phyloP scores from a whole-genome alignment of 2,329 filamentous ascomycete genomes.

The Teratosphaeria nubilosa region DNA sequence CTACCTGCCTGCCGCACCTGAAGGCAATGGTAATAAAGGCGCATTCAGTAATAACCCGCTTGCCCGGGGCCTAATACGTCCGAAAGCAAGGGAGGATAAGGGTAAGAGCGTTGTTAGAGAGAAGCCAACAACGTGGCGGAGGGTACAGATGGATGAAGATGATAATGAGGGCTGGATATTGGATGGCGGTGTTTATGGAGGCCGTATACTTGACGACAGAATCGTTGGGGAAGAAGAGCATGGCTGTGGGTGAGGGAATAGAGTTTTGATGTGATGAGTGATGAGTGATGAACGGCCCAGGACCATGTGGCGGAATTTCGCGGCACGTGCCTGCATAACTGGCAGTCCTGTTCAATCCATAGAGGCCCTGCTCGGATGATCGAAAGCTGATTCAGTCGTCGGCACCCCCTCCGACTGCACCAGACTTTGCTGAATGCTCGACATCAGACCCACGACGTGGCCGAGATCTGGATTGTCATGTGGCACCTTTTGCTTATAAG shows the following conservation, averaged over 20 bases:
- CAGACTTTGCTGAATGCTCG: background rate
- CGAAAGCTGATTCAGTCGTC: background rate
- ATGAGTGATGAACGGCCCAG: background rate
- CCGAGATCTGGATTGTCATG: background rate
- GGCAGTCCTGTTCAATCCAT: background rate
- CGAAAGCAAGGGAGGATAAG: constrained; percentile 46
- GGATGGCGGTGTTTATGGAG: constrained; percentile 41
- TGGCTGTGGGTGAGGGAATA: constrained; percentile 11
- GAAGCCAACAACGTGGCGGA: constrained; percentile 35
- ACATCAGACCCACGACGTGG: background rate
- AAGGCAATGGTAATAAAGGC: constrained; percentile 24
- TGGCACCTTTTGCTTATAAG: no score
- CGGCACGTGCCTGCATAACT: background rate
- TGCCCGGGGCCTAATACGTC: constrained; percentile 54
- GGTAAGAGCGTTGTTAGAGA: constrained; percentile 31
- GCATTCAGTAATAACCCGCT: constrained; percentile 62
- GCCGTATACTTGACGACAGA: constrained; percentile 15
- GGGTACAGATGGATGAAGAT: constrained; percentile 44
- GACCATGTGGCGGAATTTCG: background rate
- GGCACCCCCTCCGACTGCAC: background rate
- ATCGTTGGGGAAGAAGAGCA: constrained; percentile 19
- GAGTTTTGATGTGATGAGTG: background rate
- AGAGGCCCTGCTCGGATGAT: no score
- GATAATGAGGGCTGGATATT: constrained; percentile 46
- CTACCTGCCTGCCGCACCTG: constrained; percentile 6